Conservation (phyloP, 1,284 basidiomycete genomes). For the Heimioporus punctisporus region DNA sequence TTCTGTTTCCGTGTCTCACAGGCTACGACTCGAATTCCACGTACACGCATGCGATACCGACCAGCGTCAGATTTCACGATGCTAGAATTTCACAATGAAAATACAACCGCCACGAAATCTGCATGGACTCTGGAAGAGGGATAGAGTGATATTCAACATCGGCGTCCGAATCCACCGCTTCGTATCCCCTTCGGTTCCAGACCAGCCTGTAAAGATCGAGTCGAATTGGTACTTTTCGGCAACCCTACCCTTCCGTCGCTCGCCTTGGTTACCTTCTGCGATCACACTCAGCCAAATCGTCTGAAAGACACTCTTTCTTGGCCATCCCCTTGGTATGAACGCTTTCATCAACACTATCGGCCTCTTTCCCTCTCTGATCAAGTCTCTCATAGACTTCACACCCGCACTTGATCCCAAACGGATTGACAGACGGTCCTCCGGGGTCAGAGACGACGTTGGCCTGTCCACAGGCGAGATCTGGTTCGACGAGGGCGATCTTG, state of each 20-base stretch:
- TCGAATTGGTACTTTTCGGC: conserved; percentile 20
- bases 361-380: conserved; percentile 11
- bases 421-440: conserved; percentile 17
- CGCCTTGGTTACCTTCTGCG: conserved; percentile 1
- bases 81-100: no score
- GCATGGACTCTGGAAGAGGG: no score
- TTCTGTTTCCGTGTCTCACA: no score
- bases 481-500: conserved; percentile 27
- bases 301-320: conserved; percentile 32
- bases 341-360: conserved; percentile 27
- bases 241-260: conserved; percentile 1
- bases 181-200: conserved; percentile 4
- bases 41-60: no score
- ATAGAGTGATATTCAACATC: no score
- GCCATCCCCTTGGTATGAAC: conserved; percentile 27
- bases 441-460: conserved; percentile 21
- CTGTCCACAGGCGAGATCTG: conserved; percentile 21
- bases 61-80: no score
- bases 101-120: no score
- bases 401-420: conserved; percentile 25
- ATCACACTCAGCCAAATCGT: conserved; percentile 22
- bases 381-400: conserved; percentile 25
- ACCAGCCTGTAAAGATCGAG: conserved; percentile 30
- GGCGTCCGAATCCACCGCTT: no score
- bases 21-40: no score